Conservation (phyloP, 768 basidiomycete genomes). For the Phylloporus sp. region DNA sequence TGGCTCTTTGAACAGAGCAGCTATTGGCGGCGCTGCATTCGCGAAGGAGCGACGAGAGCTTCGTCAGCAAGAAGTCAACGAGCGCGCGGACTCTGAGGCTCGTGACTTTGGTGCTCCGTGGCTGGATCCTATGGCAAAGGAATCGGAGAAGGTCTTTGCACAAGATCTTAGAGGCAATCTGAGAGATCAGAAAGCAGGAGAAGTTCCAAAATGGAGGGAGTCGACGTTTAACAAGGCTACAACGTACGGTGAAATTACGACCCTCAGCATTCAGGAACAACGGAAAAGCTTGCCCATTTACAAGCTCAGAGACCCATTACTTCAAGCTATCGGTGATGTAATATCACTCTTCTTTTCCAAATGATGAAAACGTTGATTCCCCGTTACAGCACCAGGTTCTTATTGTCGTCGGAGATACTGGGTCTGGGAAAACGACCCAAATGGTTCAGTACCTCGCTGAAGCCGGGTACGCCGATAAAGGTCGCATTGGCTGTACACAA, state of each 20-base stretch:
- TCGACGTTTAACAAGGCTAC: conserved; percentile 92
- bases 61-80: conserved; percentile 90
- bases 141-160: conserved; percentile 82
- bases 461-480: conserved; percentile 84
- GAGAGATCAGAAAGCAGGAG: conserved; percentile 76
- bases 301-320: conserved; percentile 84
- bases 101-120: conserved; percentile 95
- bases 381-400: conserved; percentile 71
- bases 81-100: conserved; percentile 89
- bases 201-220: conserved; percentile 88
- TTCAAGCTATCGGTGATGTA: conserved; percentile 89
- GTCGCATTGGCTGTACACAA: conserved; percentile 95
- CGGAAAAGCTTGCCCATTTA: conserved; percentile 88
- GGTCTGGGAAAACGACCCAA: conserved; percentile 98
- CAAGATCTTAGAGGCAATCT: conserved; percentile 83
- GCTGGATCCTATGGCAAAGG: conserved; percentile 96
- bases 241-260: conserved; percentile 91
- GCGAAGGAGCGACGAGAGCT: conserved; percentile 95
- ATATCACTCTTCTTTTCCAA: conserved; percentile 17
- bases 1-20: conserved; percentile 93
- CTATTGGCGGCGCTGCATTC: conserved; percentile 86
- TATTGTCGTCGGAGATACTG: conserved; percentile 97
- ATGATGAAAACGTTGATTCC: conserved; percentile 13
- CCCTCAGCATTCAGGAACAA: conserved; percentile 89
- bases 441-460: conserved; percentile 99